A percentile compares a stretch with the other conserved stretches of the same genome.
Conservation (phyloP, 106 monocot genomes). For the Amphibolis antarctica region DNA sequence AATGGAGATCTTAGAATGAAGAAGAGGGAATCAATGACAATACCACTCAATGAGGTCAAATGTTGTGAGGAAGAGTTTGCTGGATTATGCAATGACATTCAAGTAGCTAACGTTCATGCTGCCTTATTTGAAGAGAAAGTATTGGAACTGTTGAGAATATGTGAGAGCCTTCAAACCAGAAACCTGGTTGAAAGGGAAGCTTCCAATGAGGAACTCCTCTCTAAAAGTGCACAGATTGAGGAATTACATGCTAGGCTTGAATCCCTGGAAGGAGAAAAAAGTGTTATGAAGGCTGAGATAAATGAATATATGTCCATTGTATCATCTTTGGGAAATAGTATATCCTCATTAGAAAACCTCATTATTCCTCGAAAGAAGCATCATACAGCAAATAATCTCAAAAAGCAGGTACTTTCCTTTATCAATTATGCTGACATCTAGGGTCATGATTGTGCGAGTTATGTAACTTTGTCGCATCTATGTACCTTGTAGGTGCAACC, state of each 20-base stretch:
- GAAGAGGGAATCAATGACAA: conserved; percentile 13
- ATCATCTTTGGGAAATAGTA: conserved; percentile 24
- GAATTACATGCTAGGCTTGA: conserved; percentile 32
- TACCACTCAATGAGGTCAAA: conserved; percentile 16
- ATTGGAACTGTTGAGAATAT: conserved; percentile 33
- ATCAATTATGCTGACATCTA: neutral
- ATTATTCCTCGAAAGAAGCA: conserved; percentile 28
- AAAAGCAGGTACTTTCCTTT: conserved; percentile 34
- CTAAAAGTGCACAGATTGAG: conserved; percentile 18
- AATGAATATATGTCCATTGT: conserved; percentile 34
- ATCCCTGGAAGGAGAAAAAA: conserved; percentile 39
- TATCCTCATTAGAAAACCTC: conserved; percentile 33
- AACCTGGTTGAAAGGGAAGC: conserved; percentile 34
- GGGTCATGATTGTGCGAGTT: neutral
- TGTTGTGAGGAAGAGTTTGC: conserved; percentile 36
- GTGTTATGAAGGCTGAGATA: conserved; percentile 34
- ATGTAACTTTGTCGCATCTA: neutral
- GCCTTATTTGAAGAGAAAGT: conserved; percentile 48
- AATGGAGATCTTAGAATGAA: conserved; percentile 23
- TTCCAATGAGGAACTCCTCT: conserved; percentile 29
- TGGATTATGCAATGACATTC: conserved; percentile 25
- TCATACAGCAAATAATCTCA: conserved; percentile 10
- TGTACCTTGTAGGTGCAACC: neutral
- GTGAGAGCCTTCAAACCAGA: conserved; percentile 38
- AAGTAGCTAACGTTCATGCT: conserved; percentile 32